Conservation (phyloP, 306 rosid species). For the Ormosia emarginata region DNA sequence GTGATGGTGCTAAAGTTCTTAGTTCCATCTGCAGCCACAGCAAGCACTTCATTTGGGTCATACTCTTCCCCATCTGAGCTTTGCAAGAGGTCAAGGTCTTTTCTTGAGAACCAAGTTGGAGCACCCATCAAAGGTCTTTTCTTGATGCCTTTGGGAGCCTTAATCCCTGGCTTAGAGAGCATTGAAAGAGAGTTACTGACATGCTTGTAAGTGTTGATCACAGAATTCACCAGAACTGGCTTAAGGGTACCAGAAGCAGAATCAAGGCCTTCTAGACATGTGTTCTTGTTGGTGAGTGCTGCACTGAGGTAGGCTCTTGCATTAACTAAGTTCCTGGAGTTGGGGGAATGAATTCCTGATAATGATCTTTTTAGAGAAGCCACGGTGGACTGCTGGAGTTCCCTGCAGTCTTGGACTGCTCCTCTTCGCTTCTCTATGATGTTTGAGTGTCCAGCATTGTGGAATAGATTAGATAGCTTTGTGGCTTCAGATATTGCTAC, state of each 20-base stretch:
- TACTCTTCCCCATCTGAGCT: conserved; percentile 33
- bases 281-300: conserved; percentile 79
- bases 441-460: conserved; percentile 29
- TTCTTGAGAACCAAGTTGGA: conserved; percentile 40
- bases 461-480: conserved; percentile 52
- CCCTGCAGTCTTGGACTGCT: conserved; percentile 63
- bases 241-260: conserved; percentile 68
- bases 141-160: conserved; percentile 8
- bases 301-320: conserved; percentile 78
- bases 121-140: conserved; percentile 31
- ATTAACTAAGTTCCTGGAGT: conserved; percentile 31
- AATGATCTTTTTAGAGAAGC: conserved; percentile 52
- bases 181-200: conserved; percentile 75
- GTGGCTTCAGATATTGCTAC: conserved; percentile 60
- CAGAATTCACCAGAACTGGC: conserved; percentile 42
- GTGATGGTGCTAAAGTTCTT: conserved; percentile 60
- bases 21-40: conserved; percentile 69
- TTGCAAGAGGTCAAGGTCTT: not conserved
- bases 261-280: conserved; percentile 79
- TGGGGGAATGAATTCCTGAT: conserved; percentile 30
- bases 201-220: conserved; percentile 52
- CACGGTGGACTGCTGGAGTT: conserved; percentile 70
- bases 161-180: conserved; percentile 32
- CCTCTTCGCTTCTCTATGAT: conserved; percentile 70
- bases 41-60: conserved; percentile 38